Conservation (phyloP, 129 eudicot species). For the Heracleum sosnowskyi region DNA sequence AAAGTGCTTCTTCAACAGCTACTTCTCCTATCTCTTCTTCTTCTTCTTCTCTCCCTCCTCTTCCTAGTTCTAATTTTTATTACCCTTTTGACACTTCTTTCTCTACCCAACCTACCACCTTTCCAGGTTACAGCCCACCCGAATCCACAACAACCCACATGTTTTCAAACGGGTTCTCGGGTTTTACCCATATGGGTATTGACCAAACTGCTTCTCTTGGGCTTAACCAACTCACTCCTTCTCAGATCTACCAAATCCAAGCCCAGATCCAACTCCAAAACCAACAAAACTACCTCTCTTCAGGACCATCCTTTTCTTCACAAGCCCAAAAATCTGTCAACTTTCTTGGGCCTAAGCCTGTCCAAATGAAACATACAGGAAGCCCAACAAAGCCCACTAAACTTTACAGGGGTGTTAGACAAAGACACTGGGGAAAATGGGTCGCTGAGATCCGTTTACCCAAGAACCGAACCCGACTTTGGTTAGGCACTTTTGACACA, state of each 20-base stretch:
- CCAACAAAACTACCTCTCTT: slow-evolving; percentile 3
- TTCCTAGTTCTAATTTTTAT: not conserved
- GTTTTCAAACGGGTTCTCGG: slow-evolving; percentile 4
- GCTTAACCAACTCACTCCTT: slow-evolving; percentile 1
- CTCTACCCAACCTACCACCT: not conserved
- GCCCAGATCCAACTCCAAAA: slow-evolving; percentile 9
- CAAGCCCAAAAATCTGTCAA: not conserved
- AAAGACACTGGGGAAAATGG: slow-evolving; percentile 98
- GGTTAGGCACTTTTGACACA: slow-evolving; percentile 95
- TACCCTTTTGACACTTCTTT: slow-evolving; percentile 6
- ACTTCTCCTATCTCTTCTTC: slow-evolving; percentile 12
- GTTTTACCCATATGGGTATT: not conserved
- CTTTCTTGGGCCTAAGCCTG: slow-evolving; percentile 41
- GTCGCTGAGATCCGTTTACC: slow-evolving; percentile 93
- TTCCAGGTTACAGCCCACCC: slow-evolving; percentile 1
- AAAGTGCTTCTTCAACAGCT: slow-evolving; percentile 33
- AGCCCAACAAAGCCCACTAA: slow-evolving; percentile 46
- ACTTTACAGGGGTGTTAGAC: slow-evolving; percentile 87
- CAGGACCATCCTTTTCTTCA: not conserved
- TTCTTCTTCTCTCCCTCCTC: slow-evolving; percentile 9
- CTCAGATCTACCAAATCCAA: slow-evolving; percentile 7
- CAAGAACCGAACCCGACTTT: slow-evolving; percentile 78
- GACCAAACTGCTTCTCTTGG: slow-evolving; percentile 4
- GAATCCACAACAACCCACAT: slow-evolving; percentile 3
- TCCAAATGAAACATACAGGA: slow-evolving; percentile 36